These are phyloP conservation scores for Penicillium sp. DNA, from an alignment of 2,329 filamentous ascomycete species.

Conservation along the genomic window DNA sequence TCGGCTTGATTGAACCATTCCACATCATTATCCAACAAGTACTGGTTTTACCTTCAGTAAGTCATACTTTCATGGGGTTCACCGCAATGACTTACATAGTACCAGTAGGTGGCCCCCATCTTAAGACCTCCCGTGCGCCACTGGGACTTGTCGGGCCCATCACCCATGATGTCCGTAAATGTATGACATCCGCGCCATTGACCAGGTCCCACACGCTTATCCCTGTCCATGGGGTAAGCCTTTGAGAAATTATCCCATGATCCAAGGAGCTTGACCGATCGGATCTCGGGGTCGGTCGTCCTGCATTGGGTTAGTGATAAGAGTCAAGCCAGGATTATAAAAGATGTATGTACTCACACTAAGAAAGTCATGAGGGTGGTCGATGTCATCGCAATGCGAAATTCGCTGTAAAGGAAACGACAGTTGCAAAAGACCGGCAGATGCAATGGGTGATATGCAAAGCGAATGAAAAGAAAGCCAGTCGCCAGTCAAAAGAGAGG, in stretches of 20 bases:
- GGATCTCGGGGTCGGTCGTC: slow-evolving; percentile 40
- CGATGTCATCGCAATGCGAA: slow-evolving; percentile 32
- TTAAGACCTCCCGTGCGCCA: slow-evolving; percentile 77
- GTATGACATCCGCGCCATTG: slow-evolving; percentile 87
- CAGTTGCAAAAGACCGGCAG: slow-evolving; percentile 4
- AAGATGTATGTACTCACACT: slow-evolving; percentile 30
- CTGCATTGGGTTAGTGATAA: slow-evolving; percentile 30
- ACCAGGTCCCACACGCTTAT: slow-evolving; percentile 70
- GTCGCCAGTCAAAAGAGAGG: slow-evolving; percentile 9
- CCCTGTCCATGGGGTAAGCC: slow-evolving; percentile 78
- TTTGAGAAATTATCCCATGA: slow-evolving; percentile 94
- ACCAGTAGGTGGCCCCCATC: slow-evolving; percentile 94
- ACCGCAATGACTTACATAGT: slow-evolving; percentile 66
- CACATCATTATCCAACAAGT: slow-evolving; percentile 75
- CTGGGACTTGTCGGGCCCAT: slow-evolving; percentile 62
- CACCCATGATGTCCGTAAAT: slow-evolving; percentile 82
- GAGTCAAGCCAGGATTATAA: not conserved
- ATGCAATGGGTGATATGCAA: slow-evolving; percentile 9
- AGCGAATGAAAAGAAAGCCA: not conserved
- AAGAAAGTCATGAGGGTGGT: slow-evolving; percentile 42
- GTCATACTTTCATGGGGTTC: slow-evolving; percentile 1
- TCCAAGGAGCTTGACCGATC: slow-evolving; percentile 76
- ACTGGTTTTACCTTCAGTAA: slow-evolving; percentile 57
- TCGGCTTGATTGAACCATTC: slow-evolving; percentile 74
- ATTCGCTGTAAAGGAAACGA: slow-evolving; percentile 10